phyloP scores from a whole-genome alignment of 2,329 filamentous ascomycete genomes.

The Akanthomyces muscarius region DNA sequence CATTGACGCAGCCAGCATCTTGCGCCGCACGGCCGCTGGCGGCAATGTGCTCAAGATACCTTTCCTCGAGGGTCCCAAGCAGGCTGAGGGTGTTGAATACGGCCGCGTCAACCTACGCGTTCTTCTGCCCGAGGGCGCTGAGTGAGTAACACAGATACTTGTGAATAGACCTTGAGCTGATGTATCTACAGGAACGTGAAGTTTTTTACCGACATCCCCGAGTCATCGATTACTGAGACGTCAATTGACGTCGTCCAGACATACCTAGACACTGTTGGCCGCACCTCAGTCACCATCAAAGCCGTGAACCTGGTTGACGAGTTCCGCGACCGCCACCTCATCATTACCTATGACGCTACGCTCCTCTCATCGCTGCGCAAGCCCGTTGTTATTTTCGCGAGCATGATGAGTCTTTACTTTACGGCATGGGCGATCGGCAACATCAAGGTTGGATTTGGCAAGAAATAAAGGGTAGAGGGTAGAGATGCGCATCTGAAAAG shows the following conservation, averaged over 20 bases:
- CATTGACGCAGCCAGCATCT: constrained; percentile 70
- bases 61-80: constrained; percentile 88
- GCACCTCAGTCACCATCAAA: constrained; percentile 75
- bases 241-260: constrained; percentile 68
- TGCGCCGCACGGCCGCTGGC: constrained; percentile 63
- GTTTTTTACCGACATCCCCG: constrained; percentile 69
- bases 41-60: constrained; percentile 86
- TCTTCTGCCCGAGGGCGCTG: constrained; percentile 85
- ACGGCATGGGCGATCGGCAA: constrained; percentile 71
- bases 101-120: constrained; percentile 75
- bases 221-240: constrained; percentile 55
- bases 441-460: constrained; percentile 73
- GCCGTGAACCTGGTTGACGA: constrained; percentile 89
- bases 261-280: constrained; percentile 89
- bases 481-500: neutral
- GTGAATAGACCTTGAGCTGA: constrained; percentile 23
- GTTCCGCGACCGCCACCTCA: constrained; percentile 73
- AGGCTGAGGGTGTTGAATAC: constrained; percentile 81
- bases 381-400: constrained; percentile 75
- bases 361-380: constrained; percentile 73
- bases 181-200: constrained; percentile 66
- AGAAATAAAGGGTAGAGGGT: constrained; percentile 32
- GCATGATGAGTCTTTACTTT: constrained; percentile 69
- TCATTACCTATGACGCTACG: constrained; percentile 86
- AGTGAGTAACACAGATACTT: constrained; percentile 49